Conservation (phyloP, 2,329 filamentous ascomycete genomes). For the Colletotrichum tropicale region DNA sequence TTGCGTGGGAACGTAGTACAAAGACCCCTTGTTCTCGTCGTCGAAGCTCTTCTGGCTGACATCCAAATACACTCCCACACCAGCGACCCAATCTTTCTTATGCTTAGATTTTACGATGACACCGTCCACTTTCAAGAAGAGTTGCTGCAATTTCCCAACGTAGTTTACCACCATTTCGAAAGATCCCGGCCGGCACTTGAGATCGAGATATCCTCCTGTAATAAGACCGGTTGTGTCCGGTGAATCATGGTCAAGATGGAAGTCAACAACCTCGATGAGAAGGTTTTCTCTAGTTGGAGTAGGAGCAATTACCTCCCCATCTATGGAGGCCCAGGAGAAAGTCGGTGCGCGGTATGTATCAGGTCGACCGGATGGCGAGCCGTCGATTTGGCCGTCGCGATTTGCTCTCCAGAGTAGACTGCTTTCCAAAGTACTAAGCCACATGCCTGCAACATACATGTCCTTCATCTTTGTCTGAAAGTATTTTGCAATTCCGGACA, state of each 20-base stretch:
- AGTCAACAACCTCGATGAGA: background rate
- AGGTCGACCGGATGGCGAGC: background rate
- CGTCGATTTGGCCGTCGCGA: background rate
- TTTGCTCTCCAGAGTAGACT: background rate
- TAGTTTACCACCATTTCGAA: background rate
- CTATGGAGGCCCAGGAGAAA: background rate
- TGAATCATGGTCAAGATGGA: background rate
- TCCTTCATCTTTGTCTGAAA: background rate
- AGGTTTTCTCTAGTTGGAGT: background rate
- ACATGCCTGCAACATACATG: background rate
- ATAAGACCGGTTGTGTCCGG: background rate
- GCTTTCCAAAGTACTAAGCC: background rate
- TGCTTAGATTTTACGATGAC: background rate
- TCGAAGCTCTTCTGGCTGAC: background rate
- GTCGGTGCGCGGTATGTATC: background rate
- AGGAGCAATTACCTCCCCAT: accelerated
- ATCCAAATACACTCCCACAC: background rate
- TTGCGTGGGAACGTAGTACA: background rate
- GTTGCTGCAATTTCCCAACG: background rate
- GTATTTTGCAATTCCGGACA: background rate
- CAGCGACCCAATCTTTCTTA: background rate
- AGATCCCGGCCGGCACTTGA: background rate
- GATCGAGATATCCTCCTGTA: background rate
- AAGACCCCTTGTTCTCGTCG: background rate
- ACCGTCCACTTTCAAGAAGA: background rate